A percentile compares a stretch with the other conserved stretches of the same genome.
phyloP scores from a whole-genome alignment of 805 yeast species.

The Ogataea paradorogensis region DNA sequence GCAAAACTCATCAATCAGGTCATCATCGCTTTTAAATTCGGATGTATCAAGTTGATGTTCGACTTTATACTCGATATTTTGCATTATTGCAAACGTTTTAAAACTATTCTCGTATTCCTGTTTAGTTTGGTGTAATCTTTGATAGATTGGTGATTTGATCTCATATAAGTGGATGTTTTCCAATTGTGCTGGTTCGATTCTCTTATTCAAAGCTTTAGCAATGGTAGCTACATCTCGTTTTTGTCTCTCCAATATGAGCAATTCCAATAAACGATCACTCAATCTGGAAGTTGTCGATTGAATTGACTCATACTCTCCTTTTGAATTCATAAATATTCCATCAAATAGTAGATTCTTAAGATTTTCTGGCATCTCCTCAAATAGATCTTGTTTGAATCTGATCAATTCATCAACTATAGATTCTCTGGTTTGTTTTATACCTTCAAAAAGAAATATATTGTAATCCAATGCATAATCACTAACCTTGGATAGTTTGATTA shows the following conservation, averaged over 20 bases:
- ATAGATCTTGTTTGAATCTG: conserved; percentile 22
- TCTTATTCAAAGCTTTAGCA: conserved; percentile 21
- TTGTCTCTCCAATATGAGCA: conserved; percentile 36
- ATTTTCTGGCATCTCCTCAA: conserved; percentile 25
- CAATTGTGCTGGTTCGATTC: conserved; percentile 25
- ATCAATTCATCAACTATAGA: conserved; percentile 21
- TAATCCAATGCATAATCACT: conserved; percentile 39
- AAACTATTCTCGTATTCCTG: conserved; percentile 28
- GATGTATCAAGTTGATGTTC: conserved; percentile 28
- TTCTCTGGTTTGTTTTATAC: conserved; percentile 26
- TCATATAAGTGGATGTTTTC: conserved; percentile 32
- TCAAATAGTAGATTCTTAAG: conserved; percentile 21
- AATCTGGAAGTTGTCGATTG: conserved; percentile 32
- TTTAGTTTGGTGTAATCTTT: conserved; percentile 20
- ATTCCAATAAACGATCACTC: conserved; percentile 33
- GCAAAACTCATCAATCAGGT: conserved; percentile 30
- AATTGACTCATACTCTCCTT: conserved; percentile 15
- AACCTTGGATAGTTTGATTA: conserved; percentile 22
- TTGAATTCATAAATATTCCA: conserved; percentile 18
- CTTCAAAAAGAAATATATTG: conserved; percentile 36
- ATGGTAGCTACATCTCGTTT: conserved; percentile 31
- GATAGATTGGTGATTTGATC: conserved; percentile 33
- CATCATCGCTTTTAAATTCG: conserved; percentile 29
- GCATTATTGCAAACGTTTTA: conserved; percentile 33
- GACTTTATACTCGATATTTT: conserved; percentile 36